These are phyloP conservation scores for Chrysanthemum lavandulifolium DNA, from an alignment of 129 eudicot genomes.

Conservation along the genomic window DNA sequence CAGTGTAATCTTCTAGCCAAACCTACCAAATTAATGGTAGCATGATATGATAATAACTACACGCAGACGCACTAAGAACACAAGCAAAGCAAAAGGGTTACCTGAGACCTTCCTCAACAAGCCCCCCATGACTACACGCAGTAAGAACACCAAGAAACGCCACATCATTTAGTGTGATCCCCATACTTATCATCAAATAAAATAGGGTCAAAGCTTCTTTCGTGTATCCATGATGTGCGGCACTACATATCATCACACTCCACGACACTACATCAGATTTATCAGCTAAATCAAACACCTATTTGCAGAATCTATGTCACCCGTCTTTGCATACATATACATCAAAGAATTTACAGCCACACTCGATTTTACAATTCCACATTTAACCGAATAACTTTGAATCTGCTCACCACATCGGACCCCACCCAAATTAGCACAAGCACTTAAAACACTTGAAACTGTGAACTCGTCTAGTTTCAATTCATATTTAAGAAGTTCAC, in stretches of 20 bases:
- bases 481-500: conserved; percentile 30
- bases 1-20: too few relatives aligned
- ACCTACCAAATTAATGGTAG: too few relatives aligned
- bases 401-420: conserved; percentile 48
- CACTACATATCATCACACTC: conserved; percentile 47
- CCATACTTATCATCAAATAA: conserved; percentile 35
- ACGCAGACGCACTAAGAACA: background rate
- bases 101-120: conserved; percentile 46
- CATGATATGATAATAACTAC: too few relatives aligned
- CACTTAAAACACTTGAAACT: conserved; percentile 38
- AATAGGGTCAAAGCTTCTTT: conserved; percentile 42
- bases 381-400: conserved; percentile 45
- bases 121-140: conserved; percentile 60
- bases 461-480: conserved; percentile 43
- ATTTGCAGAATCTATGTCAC: conserved; percentile 47
- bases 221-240: conserved; percentile 50
- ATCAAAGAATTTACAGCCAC: conserved; percentile 38
- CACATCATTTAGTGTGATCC: conserved; percentile 40
- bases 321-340: conserved; percentile 49
- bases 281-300: conserved; percentile 35
- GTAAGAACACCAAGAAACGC: conserved; percentile 52
- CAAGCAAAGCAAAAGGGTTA: background rate
- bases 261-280: conserved; percentile 40
- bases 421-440: conserved; percentile 47
- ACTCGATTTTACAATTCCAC: conserved; percentile 26